Conservation (phyloP, 495 filamentous ascomycete genomes). For the Podospora pseudopauciseta region DNA sequence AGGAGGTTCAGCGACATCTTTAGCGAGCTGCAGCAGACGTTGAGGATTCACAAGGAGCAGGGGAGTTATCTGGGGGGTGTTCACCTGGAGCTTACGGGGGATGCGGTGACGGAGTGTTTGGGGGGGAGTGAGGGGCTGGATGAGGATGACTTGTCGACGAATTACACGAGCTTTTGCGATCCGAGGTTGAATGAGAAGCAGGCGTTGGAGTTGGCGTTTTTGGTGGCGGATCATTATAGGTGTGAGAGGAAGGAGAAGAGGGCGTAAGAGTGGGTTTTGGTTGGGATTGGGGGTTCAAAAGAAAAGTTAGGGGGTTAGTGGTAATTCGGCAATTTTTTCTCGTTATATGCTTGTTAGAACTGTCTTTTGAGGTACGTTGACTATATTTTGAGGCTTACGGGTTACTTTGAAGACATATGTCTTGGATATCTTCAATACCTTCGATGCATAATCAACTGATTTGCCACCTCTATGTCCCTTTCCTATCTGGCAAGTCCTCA, state of each 20-base stretch:
- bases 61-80: constrained; percentile 87
- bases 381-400: too few species aligned
- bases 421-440: too few species aligned
- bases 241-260: constrained; percentile 32
- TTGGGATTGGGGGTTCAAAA: not conserved
- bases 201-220: constrained; percentile 88
- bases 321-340: not conserved
- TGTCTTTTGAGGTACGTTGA: not conserved
- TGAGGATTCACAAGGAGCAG: constrained; percentile 77
- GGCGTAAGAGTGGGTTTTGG: not conserved
- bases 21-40: constrained; percentile 71
- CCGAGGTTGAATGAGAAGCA: constrained; percentile 96
- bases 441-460: too few species aligned
- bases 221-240: constrained; percentile 77
- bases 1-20: constrained; percentile 83
- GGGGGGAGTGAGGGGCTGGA: constrained; percentile 84
- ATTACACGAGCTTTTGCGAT: constrained; percentile 95
- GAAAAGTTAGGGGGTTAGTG: not conserved
- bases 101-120: constrained; percentile 93
- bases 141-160: constrained; percentile 79
- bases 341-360: not conserved
- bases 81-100: constrained; percentile 91
- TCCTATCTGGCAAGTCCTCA: too few species aligned
- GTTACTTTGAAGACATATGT: too few species aligned
- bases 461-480: too few species aligned